Evolutionary conservation across 345 rosid species (phyloP).

Genomic region (Eucalyptus erythrocorys): DNA sequence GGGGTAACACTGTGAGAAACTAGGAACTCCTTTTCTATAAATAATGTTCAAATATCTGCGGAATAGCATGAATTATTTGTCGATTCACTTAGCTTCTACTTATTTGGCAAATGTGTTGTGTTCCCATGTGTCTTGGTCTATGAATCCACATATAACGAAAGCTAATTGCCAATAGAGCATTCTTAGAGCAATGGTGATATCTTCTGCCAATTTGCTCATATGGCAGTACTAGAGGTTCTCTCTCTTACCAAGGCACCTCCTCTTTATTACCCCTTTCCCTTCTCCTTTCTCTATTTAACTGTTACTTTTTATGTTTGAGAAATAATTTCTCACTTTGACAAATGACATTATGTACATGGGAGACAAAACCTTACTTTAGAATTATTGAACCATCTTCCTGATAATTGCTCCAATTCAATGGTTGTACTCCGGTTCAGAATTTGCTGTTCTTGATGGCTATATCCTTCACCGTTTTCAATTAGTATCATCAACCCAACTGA

Average conservation of each 20-base stretch:
- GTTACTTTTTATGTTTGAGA: background rate
- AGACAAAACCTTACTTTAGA: background rate
- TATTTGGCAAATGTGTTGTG: too few relatives aligned
- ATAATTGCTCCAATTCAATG: too few relatives aligned
- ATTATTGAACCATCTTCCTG: too few relatives aligned
- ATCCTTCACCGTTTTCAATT: conserved; percentile 29
- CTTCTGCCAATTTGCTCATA: background rate
- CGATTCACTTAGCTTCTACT: too few relatives aligned
- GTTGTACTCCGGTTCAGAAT: conserved; percentile 82
- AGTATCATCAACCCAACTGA: too few relatives aligned
- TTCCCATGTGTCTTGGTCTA: too few relatives aligned
- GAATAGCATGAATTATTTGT: too few relatives aligned
- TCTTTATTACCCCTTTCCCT: background rate
- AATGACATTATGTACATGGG: too few relatives aligned
- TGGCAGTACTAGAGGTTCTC: background rate
- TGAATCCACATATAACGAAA: background rate
- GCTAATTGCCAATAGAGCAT: background rate
- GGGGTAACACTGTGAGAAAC: background rate
- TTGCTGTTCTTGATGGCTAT: conserved; percentile 97
- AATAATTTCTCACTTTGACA: too few relatives aligned
- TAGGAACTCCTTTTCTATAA: background rate
- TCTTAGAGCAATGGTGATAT: background rate
- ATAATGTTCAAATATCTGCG: background rate
- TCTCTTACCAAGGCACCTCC: background rate
- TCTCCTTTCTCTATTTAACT: too few relatives aligned